Evolutionary conservation across 352 stramenopile species (phyloP).

Genomic region (Plasmopara muralis): DNA sequence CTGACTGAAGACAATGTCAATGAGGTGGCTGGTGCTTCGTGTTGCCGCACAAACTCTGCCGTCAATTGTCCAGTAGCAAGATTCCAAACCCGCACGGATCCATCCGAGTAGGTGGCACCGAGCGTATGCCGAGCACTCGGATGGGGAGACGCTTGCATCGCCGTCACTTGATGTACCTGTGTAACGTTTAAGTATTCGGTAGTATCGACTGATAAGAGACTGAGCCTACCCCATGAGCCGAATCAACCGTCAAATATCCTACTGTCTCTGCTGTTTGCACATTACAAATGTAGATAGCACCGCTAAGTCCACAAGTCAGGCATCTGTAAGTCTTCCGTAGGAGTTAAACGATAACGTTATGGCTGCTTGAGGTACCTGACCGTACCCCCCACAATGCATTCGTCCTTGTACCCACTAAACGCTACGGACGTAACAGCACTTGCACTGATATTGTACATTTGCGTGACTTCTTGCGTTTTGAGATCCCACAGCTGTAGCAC

Average conservation of each 20-base stretch:
- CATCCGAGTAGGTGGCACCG: constrained; percentile 51
- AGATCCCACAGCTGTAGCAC: constrained; percentile 52
- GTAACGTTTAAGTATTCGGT: neutral
- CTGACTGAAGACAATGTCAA: constrained; percentile 61
- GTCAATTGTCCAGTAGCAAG: constrained; percentile 43
- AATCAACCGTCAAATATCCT: constrained; percentile 45
- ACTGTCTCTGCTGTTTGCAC: constrained; percentile 48
- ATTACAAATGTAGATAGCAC: constrained; percentile 56
- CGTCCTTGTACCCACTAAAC: constrained; percentile 71
- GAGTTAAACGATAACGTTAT: neutral
- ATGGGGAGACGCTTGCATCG: constrained; percentile 52
- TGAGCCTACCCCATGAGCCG: constrained; percentile 26
- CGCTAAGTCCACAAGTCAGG: constrained; percentile 18
- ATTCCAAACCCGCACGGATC: constrained; percentile 65
- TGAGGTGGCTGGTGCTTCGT: constrained; percentile 48
- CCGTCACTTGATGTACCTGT: constrained; percentile 45
- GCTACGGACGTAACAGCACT: constrained; percentile 55
- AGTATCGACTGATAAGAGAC: neutral
- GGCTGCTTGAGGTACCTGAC: constrained; percentile 29
- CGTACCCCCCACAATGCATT: constrained; percentile 62
- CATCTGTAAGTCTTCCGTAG: neutral
- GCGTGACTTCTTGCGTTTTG: constrained; percentile 64
- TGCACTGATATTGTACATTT: constrained; percentile 55
- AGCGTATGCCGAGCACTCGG: constrained; percentile 51
- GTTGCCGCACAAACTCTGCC: constrained; percentile 48